Base-by-base conservation (phyloP, 768 basidiomycete genomes). In the Trametes meyenii region DNA sequence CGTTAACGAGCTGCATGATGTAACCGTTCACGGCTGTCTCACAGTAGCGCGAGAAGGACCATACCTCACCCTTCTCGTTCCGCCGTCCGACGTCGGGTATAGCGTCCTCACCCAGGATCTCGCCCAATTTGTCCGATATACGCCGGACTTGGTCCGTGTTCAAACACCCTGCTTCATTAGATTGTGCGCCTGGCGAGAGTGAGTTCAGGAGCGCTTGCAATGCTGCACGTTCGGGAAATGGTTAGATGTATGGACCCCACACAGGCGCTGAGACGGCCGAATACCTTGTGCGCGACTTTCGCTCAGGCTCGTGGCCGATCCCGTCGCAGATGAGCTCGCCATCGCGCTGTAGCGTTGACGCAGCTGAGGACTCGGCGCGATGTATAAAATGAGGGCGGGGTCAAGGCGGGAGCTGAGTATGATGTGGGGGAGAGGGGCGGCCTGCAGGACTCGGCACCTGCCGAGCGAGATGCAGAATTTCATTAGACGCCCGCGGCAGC, bases 31-130 rank as follows among this genome's bases (percentile, higher is more conserved):
- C 51, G 12, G 48, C n/a, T 40, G 45, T 53, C 66, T 59, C 66
- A 65, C 64, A 35, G 60, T 48, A 66, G 55, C 36, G 50, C 60
- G 61, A n/a, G 36, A 55, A 36, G 66, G 66, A 76, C 83, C n/a
- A 66, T 77, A 89, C 90, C 83, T 90, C 84, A 79, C 83, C 84
- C 73, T 78, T 78, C 72, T 82, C 83, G 60, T 84, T 81, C 55
- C 77, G 76, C 52, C 62, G 50, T 69, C 67, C 74, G 42, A 71
- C 68, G 45, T 64, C 65, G 16, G 39, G 64, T 19, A 71, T 63
- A 3, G 69, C 76, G 50, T 79, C 77, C 50, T 81, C 77, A 14
- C 81, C 84, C 21, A 88, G 75, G 17, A 92, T 70, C 65, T 89
- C 80, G 17, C 75, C 78, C 13, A 92, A 75, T 70, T 82, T 88